phyloP scores from a whole-genome alignment of 306 rosid species.

The Dryas drummondii region DNA sequence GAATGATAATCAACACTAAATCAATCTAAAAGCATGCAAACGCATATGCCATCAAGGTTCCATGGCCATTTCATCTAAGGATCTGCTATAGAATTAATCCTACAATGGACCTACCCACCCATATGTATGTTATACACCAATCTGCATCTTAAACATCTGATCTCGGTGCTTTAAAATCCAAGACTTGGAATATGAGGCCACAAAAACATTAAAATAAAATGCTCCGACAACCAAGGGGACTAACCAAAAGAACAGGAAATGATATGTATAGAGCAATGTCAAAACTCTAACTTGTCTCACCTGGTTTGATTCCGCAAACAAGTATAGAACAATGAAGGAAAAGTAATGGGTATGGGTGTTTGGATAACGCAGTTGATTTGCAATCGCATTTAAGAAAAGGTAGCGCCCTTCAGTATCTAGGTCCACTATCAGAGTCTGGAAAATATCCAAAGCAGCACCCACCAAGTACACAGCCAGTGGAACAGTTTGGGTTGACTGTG shows the following conservation, averaged over 20 bases:
- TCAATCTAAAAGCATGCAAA: neutral
- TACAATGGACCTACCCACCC: neutral
- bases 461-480: constrained; percentile 75
- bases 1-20: neutral
- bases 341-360: constrained; percentile 97
- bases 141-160: neutral
- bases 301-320: constrained; percentile 92
- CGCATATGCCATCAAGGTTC: neutral
- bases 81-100: neutral
- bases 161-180: neutral
- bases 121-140: neutral
- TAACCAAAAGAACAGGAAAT: neutral
- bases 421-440: constrained; percentile 66
- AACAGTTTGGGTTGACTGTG: constrained; percentile 59
- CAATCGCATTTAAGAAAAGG: constrained; percentile 93
- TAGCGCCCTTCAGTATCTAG: constrained; percentile 97
- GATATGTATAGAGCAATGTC: neutral
- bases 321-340: constrained; percentile 85
- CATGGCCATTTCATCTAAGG: neutral
- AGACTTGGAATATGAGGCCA: neutral
- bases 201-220: neutral
- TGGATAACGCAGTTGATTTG: constrained; percentile 97
- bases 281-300: constrained; percentile 26
- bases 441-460: constrained; percentile 92
- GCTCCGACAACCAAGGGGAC: neutral